Base-by-base conservation (phyloP, 2,329 filamentous ascomycete genomes). In the Rhynchosporium secalis region DNA sequence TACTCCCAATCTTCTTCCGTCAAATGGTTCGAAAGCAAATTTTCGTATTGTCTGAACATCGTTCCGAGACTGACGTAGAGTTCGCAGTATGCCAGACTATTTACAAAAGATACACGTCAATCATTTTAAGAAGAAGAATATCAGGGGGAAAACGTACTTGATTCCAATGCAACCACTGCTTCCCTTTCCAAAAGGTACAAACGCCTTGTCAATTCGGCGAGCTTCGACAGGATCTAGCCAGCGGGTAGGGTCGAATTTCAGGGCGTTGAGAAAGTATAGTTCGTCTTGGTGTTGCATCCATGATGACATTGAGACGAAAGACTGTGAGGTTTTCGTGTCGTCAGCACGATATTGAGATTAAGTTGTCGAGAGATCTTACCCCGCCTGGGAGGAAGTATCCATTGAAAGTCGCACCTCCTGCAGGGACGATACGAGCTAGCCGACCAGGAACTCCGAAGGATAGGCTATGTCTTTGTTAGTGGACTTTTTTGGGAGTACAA, bases 61-160 rank as follows among this genome's bases (percentile, higher is more conserved):
- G 67, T 70, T 0, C 71, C 74, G 3, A 76, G 64, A 12, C 68
- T 71, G 13, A 75, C 66, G 46, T 76, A 76, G 2, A 76, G 62
- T 63, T 76, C 74, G 40, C 67, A 71, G 38, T 75, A 76, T 3
- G 75, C 74, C 20, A 76, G 68, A 55, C 71, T 75, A 29, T 66
- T 28, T n/a, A 1, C 1, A 20, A 29, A n/a, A 54, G 40, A 20
- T 20, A 20, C 20, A 20, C 20, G 31, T 31, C n/a, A 58, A 40
- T 6, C 43, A 28, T 46, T 38, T 12, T 43, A 15, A 4, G 41
- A 43, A 4, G 8, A 13, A 7, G 20, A 43, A n/a, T 43, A 15
- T 13, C 8, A 43, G 29, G 31, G 29, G n/a, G 9, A 2, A 57
- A 26, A 28, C 3, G 41, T 62, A 66, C 64, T 45, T 47, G 8